Conservation (phyloP, 2,329 filamentous ascomycete genomes). For the Pseudogymnoascus sp. region DNA sequence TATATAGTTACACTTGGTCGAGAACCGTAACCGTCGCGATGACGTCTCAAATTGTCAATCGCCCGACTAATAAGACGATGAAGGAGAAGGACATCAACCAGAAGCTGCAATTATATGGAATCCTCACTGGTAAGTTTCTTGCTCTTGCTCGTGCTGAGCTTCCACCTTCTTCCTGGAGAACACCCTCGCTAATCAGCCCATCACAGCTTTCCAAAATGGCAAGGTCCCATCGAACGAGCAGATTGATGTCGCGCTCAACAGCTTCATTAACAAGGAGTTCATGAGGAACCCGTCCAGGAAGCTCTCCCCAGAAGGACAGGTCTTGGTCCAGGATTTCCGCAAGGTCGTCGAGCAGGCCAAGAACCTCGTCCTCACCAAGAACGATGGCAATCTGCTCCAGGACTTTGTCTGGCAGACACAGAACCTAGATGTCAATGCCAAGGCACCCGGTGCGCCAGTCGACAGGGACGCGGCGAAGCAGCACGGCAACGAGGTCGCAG, state of each 20-base stretch:
- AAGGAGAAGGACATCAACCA: constrained; percentile 61
- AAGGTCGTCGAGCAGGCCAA: constrained; percentile 80
- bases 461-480: constrained; percentile 70
- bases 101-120: constrained; percentile 93
- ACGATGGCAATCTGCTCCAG: constrained; percentile 86
- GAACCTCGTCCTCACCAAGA: constrained; percentile 80
- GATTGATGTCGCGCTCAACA: constrained; percentile 90
- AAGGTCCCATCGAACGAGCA: constrained; percentile 74
- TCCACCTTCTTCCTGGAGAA: not conserved
- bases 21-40: not conserved
- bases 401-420: constrained; percentile 96
- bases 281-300: constrained; percentile 63
- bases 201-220: constrained; percentile 70
- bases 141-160: not conserved
- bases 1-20: not conserved
- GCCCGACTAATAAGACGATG: constrained; percentile 21
- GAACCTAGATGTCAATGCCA: constrained; percentile 56
- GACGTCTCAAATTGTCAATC: constrained; percentile 18
- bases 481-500: constrained; percentile 73
- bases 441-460: constrained; percentile 56
- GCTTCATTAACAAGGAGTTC: constrained; percentile 63
- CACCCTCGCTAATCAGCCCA: constrained; percentile 10
- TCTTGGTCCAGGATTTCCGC: constrained; percentile 67
- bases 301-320: constrained; percentile 73
- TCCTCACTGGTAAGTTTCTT: constrained; percentile 49